Base-by-base conservation (phyloP, 495 filamentous ascomycete species). In the Penicillium silybi region DNA sequence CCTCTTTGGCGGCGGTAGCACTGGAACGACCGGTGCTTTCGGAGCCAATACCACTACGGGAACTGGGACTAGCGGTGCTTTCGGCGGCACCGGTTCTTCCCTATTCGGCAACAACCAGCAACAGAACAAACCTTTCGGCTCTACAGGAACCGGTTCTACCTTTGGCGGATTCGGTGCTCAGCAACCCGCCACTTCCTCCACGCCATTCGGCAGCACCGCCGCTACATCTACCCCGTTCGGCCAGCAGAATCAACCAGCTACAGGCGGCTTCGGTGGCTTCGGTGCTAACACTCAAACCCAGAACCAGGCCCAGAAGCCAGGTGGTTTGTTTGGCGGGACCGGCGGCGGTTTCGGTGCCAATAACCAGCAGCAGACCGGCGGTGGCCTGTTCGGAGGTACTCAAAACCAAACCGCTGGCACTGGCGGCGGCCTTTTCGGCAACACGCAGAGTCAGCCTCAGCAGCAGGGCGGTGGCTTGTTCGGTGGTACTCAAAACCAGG, bases 391-490 rank as follows among this genome's bases (percentile, higher is more conserved):
- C 45, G 73, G 48, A 7, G 39, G 39, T 23, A 18, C 19, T 26
- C 47, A 50, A 38, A 10, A 23, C 17, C 47, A 50, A 15, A 44
- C 48, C 54, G 58, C 53, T 50, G 66, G 46, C 41, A 66, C 58
- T 25, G 66, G 66, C 11, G 57, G 63, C 2, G 64, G 67, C n/a
- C 66, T 77, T 5, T 77, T 78, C 44, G 73, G 73, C 4, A 61
- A 65, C 43, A 65, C 41, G 48, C 70, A 69, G 57, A 29, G 10
- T 11, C 74, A 71, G 53, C 59, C 72, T 57, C 62, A 67, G 48
- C 62, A 74, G 44, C 71, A 66, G 46, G 69, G 61, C 13, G 53
- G 68, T 29, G 57, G 72, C 43, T 68, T 82, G 20, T 82, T 85
- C 49, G 71, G 72, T 37, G 70, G 62, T 35, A 55, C 41, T 40